Base-by-base conservation (phyloP, 2,329 filamentous ascomycete genomes). In the Talaromyces sp. region DNA sequence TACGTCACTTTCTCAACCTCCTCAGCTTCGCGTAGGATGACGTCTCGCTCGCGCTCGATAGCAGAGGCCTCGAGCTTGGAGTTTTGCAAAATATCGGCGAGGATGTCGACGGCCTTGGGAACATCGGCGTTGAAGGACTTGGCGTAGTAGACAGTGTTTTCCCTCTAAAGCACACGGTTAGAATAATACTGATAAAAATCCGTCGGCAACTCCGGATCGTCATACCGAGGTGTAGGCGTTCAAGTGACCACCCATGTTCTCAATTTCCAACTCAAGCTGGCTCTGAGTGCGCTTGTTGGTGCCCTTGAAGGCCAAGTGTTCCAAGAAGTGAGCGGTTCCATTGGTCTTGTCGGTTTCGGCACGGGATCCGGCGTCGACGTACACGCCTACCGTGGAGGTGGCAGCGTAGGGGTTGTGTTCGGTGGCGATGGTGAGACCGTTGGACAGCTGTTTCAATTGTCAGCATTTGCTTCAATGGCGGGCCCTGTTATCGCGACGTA, bases 121-220 rank as follows among this genome's bases (percentile, higher is more conserved):
- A 98, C 92, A 77, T 99, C 93, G 80, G 90, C 88, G 84, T 99
- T 99, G 85, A 99, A 96, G 67, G 93, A 89, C 84, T 98, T 97
- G 81, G 95, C 95, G 80, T 98, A 99, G 87, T 99, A 99, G 76
- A 99, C 95, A 72, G 95, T 99, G 86, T 97, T 98, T 81, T 99
- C 95, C 79, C 95, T 92, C 93, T 91, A 72, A 66, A 65, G 65
- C 61, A n/a, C 11, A 32, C 57, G 25, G 64, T 74, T 70, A 75
- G 70, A 65, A 61, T 57, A 15, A 36, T 61, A 47, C 4, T 3
- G 55, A 44, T 44, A 57, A 58, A 53, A 62, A 65, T 63, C 59
- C 60, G 55, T 55, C 49, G 63, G 52, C 17, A 44, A 54, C 58
- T 66, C 66, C 68, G 69, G 66, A 67, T 60, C 62, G 60, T 71